Evolutionary conservation across 371 early-diverging fungal species (phyloP).

Genomic region (Parasitella parasitica): DNA sequence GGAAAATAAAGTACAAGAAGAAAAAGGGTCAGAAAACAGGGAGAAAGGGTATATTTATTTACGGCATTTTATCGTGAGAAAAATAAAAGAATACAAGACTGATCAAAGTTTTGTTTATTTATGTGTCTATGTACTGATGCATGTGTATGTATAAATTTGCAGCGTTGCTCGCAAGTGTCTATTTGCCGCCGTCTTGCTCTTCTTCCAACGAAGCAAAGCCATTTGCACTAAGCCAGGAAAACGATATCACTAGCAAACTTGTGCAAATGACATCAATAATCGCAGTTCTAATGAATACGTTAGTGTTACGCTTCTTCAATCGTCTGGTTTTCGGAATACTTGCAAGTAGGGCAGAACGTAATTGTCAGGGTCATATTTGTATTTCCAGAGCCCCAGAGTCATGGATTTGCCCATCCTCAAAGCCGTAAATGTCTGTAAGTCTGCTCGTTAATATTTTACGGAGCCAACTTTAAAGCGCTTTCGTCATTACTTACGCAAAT

Average conservation of each 20-base stretch:
- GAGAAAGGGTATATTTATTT: background rate
- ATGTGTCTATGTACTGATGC: background rate
- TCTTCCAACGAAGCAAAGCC: slow-evolving; percentile 15
- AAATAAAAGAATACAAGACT: background rate
- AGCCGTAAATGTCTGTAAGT: slow-evolving; percentile 40
- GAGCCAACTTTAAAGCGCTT: too few species aligned
- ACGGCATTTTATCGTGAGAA: slow-evolving; percentile 12
- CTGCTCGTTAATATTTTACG: too few species aligned
- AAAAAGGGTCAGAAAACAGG: background rate
- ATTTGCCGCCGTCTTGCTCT: background rate
- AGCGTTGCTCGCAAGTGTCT: background rate
- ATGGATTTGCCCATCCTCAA: slow-evolving; percentile 59
- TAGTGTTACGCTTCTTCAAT: slow-evolving; percentile 24
- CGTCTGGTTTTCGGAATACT: too few species aligned
- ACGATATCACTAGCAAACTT: slow-evolving; percentile 52
- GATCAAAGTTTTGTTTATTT: background rate
- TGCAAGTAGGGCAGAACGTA: slow-evolving; percentile 80
- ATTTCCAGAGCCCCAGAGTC: slow-evolving; percentile 64
- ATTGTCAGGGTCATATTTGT: slow-evolving; percentile 80
- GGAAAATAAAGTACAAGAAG: background rate
- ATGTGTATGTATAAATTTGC: background rate
- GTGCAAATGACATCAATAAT: slow-evolving; percentile 64
- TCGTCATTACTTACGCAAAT: slow-evolving; percentile 10
- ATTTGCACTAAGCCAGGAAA: slow-evolving; percentile 32
- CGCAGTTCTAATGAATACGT: slow-evolving; percentile 45